These are phyloP conservation scores for Phytophthora nicotianae DNA, from an alignment of 352 stramenopile genomes.

Conservation along the genomic window DNA sequence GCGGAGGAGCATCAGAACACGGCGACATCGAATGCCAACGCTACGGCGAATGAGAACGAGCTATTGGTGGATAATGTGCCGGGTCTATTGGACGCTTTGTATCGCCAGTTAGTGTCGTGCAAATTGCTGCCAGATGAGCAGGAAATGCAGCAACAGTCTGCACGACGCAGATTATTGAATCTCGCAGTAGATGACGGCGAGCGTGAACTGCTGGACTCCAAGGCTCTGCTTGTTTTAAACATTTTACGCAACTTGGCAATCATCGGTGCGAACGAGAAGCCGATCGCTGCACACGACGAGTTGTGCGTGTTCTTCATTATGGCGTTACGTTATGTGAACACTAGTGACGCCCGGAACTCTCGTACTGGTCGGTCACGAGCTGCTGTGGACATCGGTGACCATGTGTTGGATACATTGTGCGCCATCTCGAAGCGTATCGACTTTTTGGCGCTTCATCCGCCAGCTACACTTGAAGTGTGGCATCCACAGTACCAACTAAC, in stretches of 20 bases:
- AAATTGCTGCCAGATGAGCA: constrained; percentile 48
- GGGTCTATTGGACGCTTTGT: constrained; percentile 74
- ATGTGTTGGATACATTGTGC: constrained; percentile 76
- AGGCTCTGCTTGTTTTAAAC: constrained; percentile 66
- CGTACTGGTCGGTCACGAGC: constrained; percentile 26
- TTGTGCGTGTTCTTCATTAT: constrained; percentile 69
- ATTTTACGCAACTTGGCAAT: constrained; percentile 82
- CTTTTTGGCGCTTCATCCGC: constrained; percentile 65
- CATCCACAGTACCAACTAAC: constrained; percentile 65
- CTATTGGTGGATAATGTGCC: constrained; percentile 72
- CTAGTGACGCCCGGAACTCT: constrained; percentile 27
- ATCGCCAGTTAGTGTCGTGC: constrained; percentile 66
- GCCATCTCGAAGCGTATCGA: constrained; percentile 74
- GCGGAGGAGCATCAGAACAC: constrained; percentile 32
- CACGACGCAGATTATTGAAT: constrained; percentile 52
- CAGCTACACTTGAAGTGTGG: constrained; percentile 58
- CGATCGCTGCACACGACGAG: constrained; percentile 68
- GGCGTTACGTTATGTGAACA: constrained; percentile 50
- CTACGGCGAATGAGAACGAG: constrained; percentile 53
- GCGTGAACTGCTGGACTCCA: constrained; percentile 61
- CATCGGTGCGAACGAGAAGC: constrained; percentile 69
- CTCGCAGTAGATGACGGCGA: constrained; percentile 45
- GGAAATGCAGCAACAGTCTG: constrained; percentile 17
- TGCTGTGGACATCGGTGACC: constrained; percentile 60
- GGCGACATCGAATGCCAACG: constrained; percentile 23